These are phyloP conservation scores for Plasmodium yoelii DNA, from an alignment of 169 alveolate species.

Conservation along the genomic window DNA sequence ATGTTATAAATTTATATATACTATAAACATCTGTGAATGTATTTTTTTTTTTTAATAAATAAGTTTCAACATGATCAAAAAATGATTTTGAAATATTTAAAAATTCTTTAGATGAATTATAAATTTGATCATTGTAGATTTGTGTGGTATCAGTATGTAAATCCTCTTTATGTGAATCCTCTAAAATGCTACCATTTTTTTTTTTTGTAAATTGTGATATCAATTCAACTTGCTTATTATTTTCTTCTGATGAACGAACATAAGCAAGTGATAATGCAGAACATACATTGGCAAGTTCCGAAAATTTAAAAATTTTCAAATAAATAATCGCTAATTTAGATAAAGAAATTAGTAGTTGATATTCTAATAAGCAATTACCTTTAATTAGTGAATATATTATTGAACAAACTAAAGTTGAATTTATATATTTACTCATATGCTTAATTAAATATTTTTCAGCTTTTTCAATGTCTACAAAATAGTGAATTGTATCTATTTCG, in stretches of 20 bases:
- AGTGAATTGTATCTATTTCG: background rate
- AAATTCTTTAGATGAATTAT: slow-evolving; percentile 30
- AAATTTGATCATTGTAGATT: slow-evolving; percentile 37
- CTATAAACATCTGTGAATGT: slow-evolving; percentile 57
- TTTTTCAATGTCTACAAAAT: background rate
- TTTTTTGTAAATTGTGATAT: background rate
- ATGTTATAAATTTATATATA: slow-evolving; percentile 49
- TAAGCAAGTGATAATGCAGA: slow-evolving; percentile 61
- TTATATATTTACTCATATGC: slow-evolving; percentile 28
- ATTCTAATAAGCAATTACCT: slow-evolving; percentile 59
- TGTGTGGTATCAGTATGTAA: background rate
- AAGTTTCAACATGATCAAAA: slow-evolving; percentile 44
- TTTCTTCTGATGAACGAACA: slow-evolving; percentile 63
- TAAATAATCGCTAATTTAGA: slow-evolving; percentile 58
- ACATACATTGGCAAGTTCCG: slow-evolving; percentile 65
- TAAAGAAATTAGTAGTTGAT: slow-evolving; percentile 51
- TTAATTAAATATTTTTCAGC: slow-evolving; percentile 15
- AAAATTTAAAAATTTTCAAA: slow-evolving; percentile 32
- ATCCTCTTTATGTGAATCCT: no score
- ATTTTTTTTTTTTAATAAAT: slow-evolving; percentile 31
- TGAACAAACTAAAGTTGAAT: slow-evolving; percentile 58
- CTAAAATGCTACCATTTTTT: background rate
- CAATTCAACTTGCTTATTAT: slow-evolving; percentile 38
- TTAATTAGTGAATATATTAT: slow-evolving; percentile 69
- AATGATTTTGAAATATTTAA: slow-evolving; percentile 23